phyloP scores from a whole-genome alignment of 1,139 yeast species.

The Candida freyschussii region DNA sequence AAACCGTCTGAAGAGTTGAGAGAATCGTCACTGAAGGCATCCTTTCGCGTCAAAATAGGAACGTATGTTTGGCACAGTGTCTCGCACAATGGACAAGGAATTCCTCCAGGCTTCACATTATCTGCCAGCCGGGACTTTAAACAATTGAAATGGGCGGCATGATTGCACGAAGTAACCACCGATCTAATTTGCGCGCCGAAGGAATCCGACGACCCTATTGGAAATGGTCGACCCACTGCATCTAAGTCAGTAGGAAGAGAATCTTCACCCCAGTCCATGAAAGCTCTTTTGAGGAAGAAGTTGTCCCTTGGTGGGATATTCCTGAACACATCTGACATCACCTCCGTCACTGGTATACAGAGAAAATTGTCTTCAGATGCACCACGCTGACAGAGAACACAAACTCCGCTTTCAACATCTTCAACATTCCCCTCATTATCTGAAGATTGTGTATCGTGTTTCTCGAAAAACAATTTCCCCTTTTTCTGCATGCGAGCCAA shows the following conservation, averaged over 20 bases:
- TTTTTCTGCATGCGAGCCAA: slow-evolving; percentile 77
- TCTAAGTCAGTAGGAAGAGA: slow-evolving; percentile 30
- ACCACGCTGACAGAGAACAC: slow-evolving; percentile 66
- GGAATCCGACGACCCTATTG: slow-evolving; percentile 12
- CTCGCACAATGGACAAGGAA: slow-evolving; percentile 64
- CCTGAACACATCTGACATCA: slow-evolving; percentile 42
- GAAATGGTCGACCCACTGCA: slow-evolving; percentile 15
- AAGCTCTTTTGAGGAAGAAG: slow-evolving; percentile 50
- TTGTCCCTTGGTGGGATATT: slow-evolving; percentile 36
- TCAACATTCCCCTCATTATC: slow-evolving; percentile 31
- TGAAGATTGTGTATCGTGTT: slow-evolving; percentile 30
- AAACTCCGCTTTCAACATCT: slow-evolving; percentile 32
- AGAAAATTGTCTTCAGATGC: slow-evolving; percentile 41
- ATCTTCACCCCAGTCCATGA: slow-evolving; percentile 44
- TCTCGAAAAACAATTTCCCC: slow-evolving; percentile 64
- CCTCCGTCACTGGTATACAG: slow-evolving; percentile 47
- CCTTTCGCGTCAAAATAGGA: slow-evolving; percentile 10
- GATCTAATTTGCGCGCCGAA: slow-evolving; percentile 25
- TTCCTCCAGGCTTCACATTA: slow-evolving; percentile 25
- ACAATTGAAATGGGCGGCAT: slow-evolving; percentile 61
- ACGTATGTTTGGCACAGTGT: slow-evolving; percentile 33
- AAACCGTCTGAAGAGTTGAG: slow-evolving; percentile 3
- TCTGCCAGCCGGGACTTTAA: slow-evolving; percentile 35
- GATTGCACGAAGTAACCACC: slow-evolving; percentile 62
- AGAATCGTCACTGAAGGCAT: slow-evolving; percentile 4